A percentile compares a stretch with the other conserved stretches of the same genome.
phyloP scores from a whole-genome alignment of 257 asterid genomes.

The Henckelia pumila region DNA sequence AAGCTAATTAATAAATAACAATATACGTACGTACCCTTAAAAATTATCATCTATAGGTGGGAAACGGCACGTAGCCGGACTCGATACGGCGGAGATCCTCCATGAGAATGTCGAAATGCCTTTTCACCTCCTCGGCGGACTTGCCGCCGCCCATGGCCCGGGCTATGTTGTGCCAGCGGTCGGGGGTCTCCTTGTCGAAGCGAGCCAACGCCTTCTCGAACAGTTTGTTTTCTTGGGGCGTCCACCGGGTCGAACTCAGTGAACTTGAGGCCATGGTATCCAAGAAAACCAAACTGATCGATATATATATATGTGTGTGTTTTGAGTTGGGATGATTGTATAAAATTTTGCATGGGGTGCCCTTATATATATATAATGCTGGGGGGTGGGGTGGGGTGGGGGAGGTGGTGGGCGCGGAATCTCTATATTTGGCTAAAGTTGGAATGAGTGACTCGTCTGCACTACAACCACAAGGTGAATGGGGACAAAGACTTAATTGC shows the following conservation, averaged over 20 bases:
- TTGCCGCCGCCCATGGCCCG: slow-evolving; percentile 39
- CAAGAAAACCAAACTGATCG: not conserved
- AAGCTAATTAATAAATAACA: no score
- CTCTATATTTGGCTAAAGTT: slow-evolving; percentile 29
- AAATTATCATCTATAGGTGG: slow-evolving; percentile 28
- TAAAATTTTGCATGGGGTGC: not conserved
- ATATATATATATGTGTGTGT: no score
- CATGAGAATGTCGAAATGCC: slow-evolving; percentile 39
- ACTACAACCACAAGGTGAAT: slow-evolving; percentile 21
- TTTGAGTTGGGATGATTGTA: not conserved
- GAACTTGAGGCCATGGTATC: slow-evolving; percentile 32
- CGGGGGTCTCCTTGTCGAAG: slow-evolving; percentile 44
- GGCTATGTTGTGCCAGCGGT: slow-evolving; percentile 46
- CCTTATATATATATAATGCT: slow-evolving; percentile 15
- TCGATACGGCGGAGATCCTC: slow-evolving; percentile 45
- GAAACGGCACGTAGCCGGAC: slow-evolving; percentile 36
- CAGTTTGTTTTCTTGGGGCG: slow-evolving; percentile 41
- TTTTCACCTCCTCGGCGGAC: slow-evolving; percentile 34
- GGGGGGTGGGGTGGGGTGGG: not conserved
- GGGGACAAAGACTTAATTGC: not conserved
- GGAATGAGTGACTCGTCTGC: slow-evolving; percentile 27
- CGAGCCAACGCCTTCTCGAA: slow-evolving; percentile 42
- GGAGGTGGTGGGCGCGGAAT: no score
- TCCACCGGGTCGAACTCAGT: slow-evolving; percentile 27
- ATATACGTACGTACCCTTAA: no score